These are phyloP conservation scores for Dispira simplex DNA, from an alignment of 192 early-diverging fungal genomes.

Conservation along the genomic window DNA sequence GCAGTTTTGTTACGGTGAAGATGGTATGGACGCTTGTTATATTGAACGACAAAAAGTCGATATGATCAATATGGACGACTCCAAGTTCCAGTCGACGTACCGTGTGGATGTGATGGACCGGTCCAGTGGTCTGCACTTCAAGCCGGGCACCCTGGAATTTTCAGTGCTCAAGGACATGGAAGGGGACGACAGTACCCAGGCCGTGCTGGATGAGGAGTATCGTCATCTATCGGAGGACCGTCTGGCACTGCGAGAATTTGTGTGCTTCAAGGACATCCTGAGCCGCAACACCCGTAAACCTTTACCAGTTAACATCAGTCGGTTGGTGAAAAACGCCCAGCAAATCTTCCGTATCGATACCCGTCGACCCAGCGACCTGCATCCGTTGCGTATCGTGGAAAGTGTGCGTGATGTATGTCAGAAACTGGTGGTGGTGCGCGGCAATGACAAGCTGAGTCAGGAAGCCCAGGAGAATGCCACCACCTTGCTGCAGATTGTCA, in stretches of 20 bases:
- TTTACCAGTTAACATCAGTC: conserved; percentile 78
- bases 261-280: conserved; percentile 36
- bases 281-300: conserved; percentile 51
- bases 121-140: conserved; percentile 34
- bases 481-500: conserved; percentile 55
- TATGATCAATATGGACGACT: conserved; percentile 49
- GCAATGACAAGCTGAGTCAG: conserved; percentile 66
- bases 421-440: conserved; percentile 51
- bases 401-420: conserved; percentile 41
- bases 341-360: conserved; percentile 73
- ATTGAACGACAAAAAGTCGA: conserved; percentile 73
- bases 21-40: conserved; percentile 89
- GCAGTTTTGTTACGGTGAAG: conserved; percentile 97
- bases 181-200: conserved; percentile 50
- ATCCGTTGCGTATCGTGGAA: conserved; percentile 67
- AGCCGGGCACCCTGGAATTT: conserved; percentile 49
- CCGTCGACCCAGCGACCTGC: conserved; percentile 67
- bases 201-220: conserved; percentile 68
- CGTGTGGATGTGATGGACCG: conserved; percentile 63
- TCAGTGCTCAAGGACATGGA: conserved; percentile 60
- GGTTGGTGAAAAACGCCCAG: conserved; percentile 82
- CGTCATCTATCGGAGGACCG: conserved; percentile 62
- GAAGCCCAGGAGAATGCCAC: conserved; percentile 92
- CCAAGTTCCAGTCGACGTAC: conserved; percentile 62
- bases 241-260: conserved; percentile 51